Percentiles rank a stretch among this genome's conserved stretches.
phyloP scores from a whole-genome alignment of 75 land plant species.

The Selaginella tamariscina region DNA sequence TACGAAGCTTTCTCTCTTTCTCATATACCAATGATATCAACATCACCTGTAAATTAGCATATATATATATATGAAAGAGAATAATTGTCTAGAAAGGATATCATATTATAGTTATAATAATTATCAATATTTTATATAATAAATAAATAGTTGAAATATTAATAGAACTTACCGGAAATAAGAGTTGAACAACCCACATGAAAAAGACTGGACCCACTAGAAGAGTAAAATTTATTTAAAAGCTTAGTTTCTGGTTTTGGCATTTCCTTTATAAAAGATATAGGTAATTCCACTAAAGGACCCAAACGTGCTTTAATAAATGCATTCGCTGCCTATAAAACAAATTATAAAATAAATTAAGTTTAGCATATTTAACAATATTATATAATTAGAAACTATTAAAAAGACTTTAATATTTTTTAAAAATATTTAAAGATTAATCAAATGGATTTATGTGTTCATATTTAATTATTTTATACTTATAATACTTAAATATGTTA shows the following conservation, averaged over 20 bases:
- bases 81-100: too few species aligned
- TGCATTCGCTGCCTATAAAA: slow-evolving; percentile 85
- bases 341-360: too few species aligned
- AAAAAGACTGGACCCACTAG: slow-evolving; percentile 78
- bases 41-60: slow-evolving; percentile 59
- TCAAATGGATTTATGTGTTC: too few species aligned
- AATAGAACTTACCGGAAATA: slow-evolving; percentile 95
- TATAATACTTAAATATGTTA: too few species aligned
- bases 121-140: too few species aligned
- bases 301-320: slow-evolving; percentile 47
- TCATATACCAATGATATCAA: slow-evolving; percentile 78
- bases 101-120: too few species aligned
- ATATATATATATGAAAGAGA: too few species aligned
- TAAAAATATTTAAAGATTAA: not conserved
- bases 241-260: slow-evolving; percentile 52
- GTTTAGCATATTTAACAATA: slow-evolving; percentile 1
- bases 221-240: slow-evolving; percentile 61
- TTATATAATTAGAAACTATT: not conserved
- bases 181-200: slow-evolving; percentile 69
- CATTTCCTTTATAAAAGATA: slow-evolving; percentile 80
- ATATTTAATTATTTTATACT: too few species aligned
- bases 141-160: too few species aligned
- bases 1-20: slow-evolving; percentile 62
- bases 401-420: not conserved
- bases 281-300: slow-evolving; percentile 28